Conservation (phyloP, 2,329 filamentous ascomycete species). For the Hypoxylon sp. region DNA sequence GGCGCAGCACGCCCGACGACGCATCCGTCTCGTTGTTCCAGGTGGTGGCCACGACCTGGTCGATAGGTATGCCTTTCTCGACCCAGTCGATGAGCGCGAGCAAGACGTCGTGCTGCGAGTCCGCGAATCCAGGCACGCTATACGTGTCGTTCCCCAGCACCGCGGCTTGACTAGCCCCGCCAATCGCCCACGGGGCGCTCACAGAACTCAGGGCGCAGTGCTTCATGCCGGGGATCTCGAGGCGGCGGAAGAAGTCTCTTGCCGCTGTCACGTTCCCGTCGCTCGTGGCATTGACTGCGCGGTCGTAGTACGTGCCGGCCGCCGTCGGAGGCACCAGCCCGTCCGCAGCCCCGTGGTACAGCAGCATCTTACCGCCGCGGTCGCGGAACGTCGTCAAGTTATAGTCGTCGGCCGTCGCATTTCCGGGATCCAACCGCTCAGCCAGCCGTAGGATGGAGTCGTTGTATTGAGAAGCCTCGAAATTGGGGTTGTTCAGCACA, state of each 20-base stretch:
- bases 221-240: constrained; percentile 60
- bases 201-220: constrained; percentile 53
- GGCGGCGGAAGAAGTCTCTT: constrained; percentile 60
- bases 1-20: constrained; percentile 51
- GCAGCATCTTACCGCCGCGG: constrained; percentile 53
- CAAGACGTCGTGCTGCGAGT: constrained; percentile 49
- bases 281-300: constrained; percentile 40
- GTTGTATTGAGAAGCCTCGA: constrained; percentile 47
- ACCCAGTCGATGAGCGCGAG: constrained; percentile 51
- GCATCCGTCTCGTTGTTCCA: constrained; percentile 41
- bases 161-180: constrained; percentile 42
- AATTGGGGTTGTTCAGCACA: constrained; percentile 50
- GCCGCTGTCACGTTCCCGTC: constrained; percentile 44
- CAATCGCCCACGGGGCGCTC: constrained; percentile 54
- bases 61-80: constrained; percentile 45
- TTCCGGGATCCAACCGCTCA: constrained; percentile 48
- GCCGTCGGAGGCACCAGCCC: constrained; percentile 51
- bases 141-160: constrained; percentile 42
- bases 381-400: constrained; percentile 50
- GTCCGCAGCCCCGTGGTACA: constrained; percentile 57
- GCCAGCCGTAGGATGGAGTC: constrained; percentile 45
- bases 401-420: constrained; percentile 50
- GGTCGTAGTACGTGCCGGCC: constrained; percentile 48
- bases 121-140: constrained; percentile 48
- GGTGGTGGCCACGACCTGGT: constrained; percentile 48